A percentile compares a stretch with the other conserved stretches of the same genome.
Evolutionary conservation across 2,329 filamentous ascomycete species (phyloP).

Genomic region (Calonectria hongkongensis): DNA sequence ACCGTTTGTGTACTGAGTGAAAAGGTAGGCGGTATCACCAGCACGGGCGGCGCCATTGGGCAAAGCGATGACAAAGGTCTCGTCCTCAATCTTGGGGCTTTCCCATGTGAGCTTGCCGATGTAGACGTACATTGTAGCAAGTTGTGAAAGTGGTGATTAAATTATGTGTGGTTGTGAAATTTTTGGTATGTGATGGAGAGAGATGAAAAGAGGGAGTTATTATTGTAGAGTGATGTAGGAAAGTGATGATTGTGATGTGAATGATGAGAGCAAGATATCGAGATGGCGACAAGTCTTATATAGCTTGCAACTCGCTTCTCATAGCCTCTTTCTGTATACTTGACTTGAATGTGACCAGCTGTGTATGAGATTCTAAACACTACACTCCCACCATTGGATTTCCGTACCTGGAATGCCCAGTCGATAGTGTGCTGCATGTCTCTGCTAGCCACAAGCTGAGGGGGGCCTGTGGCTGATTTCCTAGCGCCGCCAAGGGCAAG

Average conservation of each 20-base stretch:
- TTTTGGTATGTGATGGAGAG: neutral
- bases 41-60: conserved; percentile 46
- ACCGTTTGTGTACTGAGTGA: conserved; percentile 47
- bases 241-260: conserved; percentile 10
- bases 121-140: conserved; percentile 47
- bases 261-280: neutral
- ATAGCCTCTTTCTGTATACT: neutral
- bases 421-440: conserved; percentile 21
- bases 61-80: conserved; percentile 46
- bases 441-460: conserved; percentile 21
- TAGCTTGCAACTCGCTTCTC: neutral
- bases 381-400: neutral
- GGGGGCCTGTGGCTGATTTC: neutral
- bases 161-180: neutral
- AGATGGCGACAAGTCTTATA: conserved; percentile 1
- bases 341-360: neutral
- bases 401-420: neutral
- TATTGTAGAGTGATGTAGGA: neutral
- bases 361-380: neutral
- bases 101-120: conserved; percentile 48
- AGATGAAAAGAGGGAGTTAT: neutral
- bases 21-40: conserved; percentile 49
- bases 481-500: neutral
- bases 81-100: conserved; percentile 39
- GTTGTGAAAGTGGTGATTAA: neutral